phyloP scores from a whole-genome alignment of 306 rosid species.

The Vigna unguiculata region DNA sequence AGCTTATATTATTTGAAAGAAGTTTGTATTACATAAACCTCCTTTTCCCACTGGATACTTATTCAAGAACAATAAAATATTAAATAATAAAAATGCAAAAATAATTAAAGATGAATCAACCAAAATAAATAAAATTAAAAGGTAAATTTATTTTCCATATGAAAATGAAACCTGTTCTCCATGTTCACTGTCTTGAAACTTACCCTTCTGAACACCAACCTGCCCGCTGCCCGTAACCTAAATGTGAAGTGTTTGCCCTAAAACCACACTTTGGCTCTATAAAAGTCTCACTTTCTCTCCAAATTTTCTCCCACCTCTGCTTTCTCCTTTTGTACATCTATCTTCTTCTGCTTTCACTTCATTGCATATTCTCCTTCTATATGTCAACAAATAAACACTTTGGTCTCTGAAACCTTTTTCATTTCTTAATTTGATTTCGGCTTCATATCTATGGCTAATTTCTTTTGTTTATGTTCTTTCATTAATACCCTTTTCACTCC shows the following conservation, averaged over 20 bases:
- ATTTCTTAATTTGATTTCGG: background rate
- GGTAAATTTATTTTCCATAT: no score
- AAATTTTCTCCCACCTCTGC: background rate
- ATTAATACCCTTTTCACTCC: background rate
- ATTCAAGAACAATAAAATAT: no score
- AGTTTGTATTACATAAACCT: no score
- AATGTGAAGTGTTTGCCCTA: constrained; percentile 49
- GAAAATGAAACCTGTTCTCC: no score
- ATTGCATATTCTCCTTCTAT: background rate
- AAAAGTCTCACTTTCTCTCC: constrained; percentile 30
- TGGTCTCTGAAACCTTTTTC: background rate
- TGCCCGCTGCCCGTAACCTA: constrained; percentile 26
- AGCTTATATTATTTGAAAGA: no score
- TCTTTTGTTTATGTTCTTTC: background rate
- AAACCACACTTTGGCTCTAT: constrained; percentile 32
- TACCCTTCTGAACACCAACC: background rate
- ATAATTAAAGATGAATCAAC: no score
- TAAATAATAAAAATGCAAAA: no score
- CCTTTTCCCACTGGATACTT: no score
- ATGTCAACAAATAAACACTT: no score
- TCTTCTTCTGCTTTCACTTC: background rate
- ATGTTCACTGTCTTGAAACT: background rate
- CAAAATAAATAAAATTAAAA: no score
- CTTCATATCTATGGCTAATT: background rate
- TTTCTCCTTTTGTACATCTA: background rate